Base-by-base conservation (phyloP, 2,329 filamentous ascomycete genomes). In the Akanthomyces dipterigenus region DNA sequence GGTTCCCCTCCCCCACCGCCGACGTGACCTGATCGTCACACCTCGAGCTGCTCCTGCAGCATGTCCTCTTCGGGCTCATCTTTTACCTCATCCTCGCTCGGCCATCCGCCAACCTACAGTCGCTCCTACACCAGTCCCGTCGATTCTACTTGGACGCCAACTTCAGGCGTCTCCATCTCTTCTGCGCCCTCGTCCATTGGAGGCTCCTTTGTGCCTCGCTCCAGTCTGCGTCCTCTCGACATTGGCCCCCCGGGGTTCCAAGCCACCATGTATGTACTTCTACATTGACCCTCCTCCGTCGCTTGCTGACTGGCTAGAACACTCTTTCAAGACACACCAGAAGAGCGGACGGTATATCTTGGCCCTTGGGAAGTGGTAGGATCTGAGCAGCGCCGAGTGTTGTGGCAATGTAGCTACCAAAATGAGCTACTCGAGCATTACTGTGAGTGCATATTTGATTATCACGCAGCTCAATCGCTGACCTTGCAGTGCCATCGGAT, bases 371-470 rank as follows among this genome's bases (percentile, higher is more conserved):
- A 82, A 66, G 73, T 82, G 40, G 71, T 80, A 43, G 77, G 77
- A 46, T 74, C 75, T 43, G 77, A 79, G 62, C 75, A 77, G 36
- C 78, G 79, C 55, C 78, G 79, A 45, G 72, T 82, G n/a, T 69
- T 79, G 43, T 82, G 80, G 80, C 79, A 80, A 65, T 80, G 80
- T 64, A 81, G 78, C 65, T 82, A 82, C 66, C 75, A 78, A 65
- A 76, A 77, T 67, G 80, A 82, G 70, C 71, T 77, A 28, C 73
- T 82, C 36, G 80, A 82, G 65, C 80, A 82, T 65, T 81, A 76
- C 63, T 70, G 80, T 82, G 73, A 63, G 76, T 71, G 55, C 36
- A 9, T 36, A 63, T 22, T 16, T 51, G 31, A 22, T 42, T 48
- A 12, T 36, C 56, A 46, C 46, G 45, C 64, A 64, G 65, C 64